Percentiles rank a stretch among this genome's conserved stretches.
Conservation (phyloP, 768 basidiomycete genomes). For the Lepiota brunneoincarnata region DNA sequence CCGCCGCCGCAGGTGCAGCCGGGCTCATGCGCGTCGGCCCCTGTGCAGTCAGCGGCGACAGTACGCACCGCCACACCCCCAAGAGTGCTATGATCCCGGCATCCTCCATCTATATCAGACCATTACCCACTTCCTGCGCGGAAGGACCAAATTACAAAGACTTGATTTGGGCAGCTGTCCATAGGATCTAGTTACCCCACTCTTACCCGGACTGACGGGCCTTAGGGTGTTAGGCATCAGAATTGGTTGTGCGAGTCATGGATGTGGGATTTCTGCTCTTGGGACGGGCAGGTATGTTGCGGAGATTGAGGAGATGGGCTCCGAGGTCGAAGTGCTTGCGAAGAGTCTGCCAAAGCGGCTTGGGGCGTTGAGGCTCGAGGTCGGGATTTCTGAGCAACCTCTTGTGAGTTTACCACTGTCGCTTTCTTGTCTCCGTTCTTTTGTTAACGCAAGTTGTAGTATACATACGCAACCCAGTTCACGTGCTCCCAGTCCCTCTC, state of each 20-base stretch:
- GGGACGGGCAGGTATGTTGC: background rate
- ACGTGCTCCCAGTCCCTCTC: slow-evolving; percentile 45
- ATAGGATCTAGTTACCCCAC: slow-evolving; percentile 52
- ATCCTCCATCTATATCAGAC: slow-evolving; percentile 41
- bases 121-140: slow-evolving; percentile 51
- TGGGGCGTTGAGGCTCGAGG: slow-evolving; percentile 56
- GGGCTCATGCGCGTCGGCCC: background rate
- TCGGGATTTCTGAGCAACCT: slow-evolving; percentile 49
- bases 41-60: background rate
- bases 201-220: slow-evolving; percentile 49
- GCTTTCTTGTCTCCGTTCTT: too few species aligned
- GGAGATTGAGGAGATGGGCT: background rate
- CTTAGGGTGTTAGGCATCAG: slow-evolving; percentile 58
- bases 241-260: slow-evolving; percentile 30
- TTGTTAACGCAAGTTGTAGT: slow-evolving; percentile 35
- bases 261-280: background rate
- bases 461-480: slow-evolving; percentile 52
- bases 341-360: slow-evolving; percentile 28
- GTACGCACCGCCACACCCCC: background rate
- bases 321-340: slow-evolving; percentile 5
- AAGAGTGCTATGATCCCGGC: slow-evolving; percentile 8
- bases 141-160: slow-evolving; percentile 45
- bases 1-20: slow-evolving; percentile 27
- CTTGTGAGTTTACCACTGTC: slow-evolving; percentile 47
- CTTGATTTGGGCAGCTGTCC: slow-evolving; percentile 66